Percentiles rank a stretch among this genome's conserved stretches.
Conservation (phyloP, 768 basidiomycete species). For the Pleurotus tuoliensis region DNA sequence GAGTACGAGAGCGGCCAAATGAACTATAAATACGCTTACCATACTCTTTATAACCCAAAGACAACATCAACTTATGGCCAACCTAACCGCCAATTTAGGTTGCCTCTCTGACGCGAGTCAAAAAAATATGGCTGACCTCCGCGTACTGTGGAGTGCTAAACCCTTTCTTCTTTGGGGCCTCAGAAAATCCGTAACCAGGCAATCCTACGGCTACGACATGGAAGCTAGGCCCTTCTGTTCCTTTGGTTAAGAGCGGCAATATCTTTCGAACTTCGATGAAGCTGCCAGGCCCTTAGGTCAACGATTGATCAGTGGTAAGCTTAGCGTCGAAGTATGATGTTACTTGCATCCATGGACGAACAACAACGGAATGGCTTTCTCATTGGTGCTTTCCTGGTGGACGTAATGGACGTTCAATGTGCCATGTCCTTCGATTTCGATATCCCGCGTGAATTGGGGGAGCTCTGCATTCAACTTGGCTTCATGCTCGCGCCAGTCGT, state of each 20-base stretch:
- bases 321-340: not conserved
- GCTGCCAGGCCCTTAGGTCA: constrained; percentile 55
- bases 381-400: constrained; percentile 42
- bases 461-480: constrained; percentile 45
- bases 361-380: constrained; percentile 51
- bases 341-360: constrained; percentile 57
- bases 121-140: constrained; percentile 27
- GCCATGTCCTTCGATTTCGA: constrained; percentile 44
- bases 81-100: constrained; percentile 22
- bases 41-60: constrained; percentile 44
- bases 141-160: constrained; percentile 46
- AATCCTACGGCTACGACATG: constrained; percentile 58
- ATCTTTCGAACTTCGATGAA: constrained; percentile 57
- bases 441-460: constrained; percentile 51
- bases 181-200: constrained; percentile 62
- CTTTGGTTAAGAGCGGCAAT: constrained; percentile 44
- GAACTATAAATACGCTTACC: constrained; percentile 21
- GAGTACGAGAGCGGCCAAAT: not conserved
- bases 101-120: no score
- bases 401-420: constrained; percentile 50
- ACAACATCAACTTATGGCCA: constrained; percentile 44
- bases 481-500: constrained; percentile 56
- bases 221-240: constrained; percentile 48
- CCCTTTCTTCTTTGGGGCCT: constrained; percentile 48
- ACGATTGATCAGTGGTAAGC: not conserved